A percentile compares a stretch with the other conserved stretches of the same genome.
Evolutionary conservation across 2,329 filamentous ascomycete genomes (phyloP).

Genomic region (Neofusicoccum parvum): DNA sequence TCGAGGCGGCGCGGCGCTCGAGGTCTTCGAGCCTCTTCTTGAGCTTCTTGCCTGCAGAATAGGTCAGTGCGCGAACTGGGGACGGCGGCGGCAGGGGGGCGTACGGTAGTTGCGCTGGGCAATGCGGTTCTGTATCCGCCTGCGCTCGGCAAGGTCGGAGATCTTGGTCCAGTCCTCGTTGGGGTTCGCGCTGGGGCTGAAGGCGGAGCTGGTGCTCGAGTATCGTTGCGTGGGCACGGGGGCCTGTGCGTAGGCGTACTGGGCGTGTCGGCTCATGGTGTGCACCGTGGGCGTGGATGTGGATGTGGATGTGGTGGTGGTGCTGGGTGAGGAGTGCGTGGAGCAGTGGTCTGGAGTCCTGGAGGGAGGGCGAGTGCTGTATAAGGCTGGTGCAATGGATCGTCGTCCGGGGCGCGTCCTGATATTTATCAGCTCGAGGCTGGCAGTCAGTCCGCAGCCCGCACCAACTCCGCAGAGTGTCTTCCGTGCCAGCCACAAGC

Average conservation of each 20-base stretch:
- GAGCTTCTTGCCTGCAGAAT: constrained; percentile 76
- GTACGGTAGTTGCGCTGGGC: constrained; percentile 95
- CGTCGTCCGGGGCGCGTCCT: constrained; percentile 27
- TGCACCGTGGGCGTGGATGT: neutral
- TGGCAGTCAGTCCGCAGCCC: constrained; percentile 4
- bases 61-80: neutral
- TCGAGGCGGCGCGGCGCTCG: constrained; percentile 72
- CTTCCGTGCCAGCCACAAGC: constrained; percentile 27
- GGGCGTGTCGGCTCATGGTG: constrained; percentile 49
- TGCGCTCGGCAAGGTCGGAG: constrained; percentile 89
- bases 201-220: constrained; percentile 87
- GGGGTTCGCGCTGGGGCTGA: constrained; percentile 89
- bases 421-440: constrained; percentile 32
- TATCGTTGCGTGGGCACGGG: constrained; percentile 60
- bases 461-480: constrained; percentile 25
- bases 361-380: constrained; percentile 18
- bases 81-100: constrained; percentile 38
- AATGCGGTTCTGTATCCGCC: constrained; percentile 96
- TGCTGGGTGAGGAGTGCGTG: constrained; percentile 1
- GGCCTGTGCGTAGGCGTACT: constrained; percentile 46
- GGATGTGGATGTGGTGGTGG: constrained; percentile 20
- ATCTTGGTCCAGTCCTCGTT: constrained; percentile 99
- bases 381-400: constrained; percentile 21
- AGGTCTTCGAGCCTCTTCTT: constrained; percentile 87
- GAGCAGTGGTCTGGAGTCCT: constrained; percentile 14